Evolutionary conservation across 2,329 filamentous ascomycete species (phyloP).

Genomic region (Ilyonectria robusta): DNA sequence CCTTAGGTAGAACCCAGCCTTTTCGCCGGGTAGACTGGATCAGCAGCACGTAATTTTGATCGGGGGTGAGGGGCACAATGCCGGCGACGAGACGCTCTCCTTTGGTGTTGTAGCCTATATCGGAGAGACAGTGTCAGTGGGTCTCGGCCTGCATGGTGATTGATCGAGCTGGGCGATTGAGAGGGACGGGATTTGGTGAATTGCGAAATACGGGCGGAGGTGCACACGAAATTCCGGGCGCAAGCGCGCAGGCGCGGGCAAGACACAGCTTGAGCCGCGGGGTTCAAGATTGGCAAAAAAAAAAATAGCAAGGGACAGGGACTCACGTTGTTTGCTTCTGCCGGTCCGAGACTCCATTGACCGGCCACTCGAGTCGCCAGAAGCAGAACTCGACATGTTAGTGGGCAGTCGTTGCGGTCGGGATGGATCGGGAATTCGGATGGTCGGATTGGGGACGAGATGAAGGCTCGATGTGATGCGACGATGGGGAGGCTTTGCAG

Average conservation of each 20-base stretch:
- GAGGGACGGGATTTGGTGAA: slow-evolving; percentile 12
- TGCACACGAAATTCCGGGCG: slow-evolving; percentile 8
- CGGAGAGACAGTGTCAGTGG: slow-evolving; percentile 42
- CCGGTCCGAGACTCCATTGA: slow-evolving; percentile 83
- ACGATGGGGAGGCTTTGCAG: slow-evolving; percentile 30
- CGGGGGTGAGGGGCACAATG: slow-evolving; percentile 88
- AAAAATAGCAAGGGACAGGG: slow-evolving; percentile 29
- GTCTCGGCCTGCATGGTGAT: slow-evolving; percentile 12
- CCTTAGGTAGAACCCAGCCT: slow-evolving; percentile 97
- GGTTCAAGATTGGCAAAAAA: slow-evolving; percentile 17
- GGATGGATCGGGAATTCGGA: slow-evolving; percentile 37
- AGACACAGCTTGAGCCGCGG: slow-evolving; percentile 15
- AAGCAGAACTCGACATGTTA: slow-evolving; percentile 55
- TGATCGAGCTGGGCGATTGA: slow-evolving; percentile 13
- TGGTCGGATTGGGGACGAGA: slow-evolving; percentile 30
- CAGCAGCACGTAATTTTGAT: slow-evolving; percentile 90
- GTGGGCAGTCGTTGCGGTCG: slow-evolving; percentile 32
- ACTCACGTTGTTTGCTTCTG: slow-evolving; percentile 86
- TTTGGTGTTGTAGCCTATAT: slow-evolving; percentile 87
- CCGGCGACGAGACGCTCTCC: slow-evolving; percentile 97
- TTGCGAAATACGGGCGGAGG: slow-evolving; percentile 27
- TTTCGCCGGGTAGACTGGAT: slow-evolving; percentile 93
- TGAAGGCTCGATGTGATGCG: slow-evolving; percentile 31
- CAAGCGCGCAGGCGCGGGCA: slow-evolving; percentile 18
- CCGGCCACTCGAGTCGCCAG: slow-evolving; percentile 59